Evolutionary conservation across 768 basidiomycete genomes (phyloP), one percentile per base, ranked within the genome.

Genomic region (Termitomyces sp.): DNA sequence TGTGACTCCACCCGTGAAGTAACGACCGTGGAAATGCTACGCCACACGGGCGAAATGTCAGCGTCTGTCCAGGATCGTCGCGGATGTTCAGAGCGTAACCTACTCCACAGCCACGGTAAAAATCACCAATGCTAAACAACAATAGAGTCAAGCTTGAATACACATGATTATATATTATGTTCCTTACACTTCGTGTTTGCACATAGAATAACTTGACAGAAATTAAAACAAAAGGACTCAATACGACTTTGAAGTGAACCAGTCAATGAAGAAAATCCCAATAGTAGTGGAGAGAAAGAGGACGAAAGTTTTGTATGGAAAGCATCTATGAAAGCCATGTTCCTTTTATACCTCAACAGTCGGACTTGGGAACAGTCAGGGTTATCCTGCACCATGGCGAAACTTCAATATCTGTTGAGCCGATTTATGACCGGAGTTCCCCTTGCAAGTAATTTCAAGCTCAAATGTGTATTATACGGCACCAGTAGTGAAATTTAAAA

Each of bases 41-140:
- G 64, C 62, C 62, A 66, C 60, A 61, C 55, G 58, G 5, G 33
- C 44, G 6, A 52, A 50, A 33, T 56, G 49, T 64, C 52, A 66
- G 63, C 14, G 35, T 47, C 41, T 8, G 40, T 41, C 55, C 36
- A 9, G 16, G 12, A 54, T 54, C 40, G 26, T 49, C 28, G 18
- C n/a, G 40, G 38, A 46, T 5, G 18, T 26, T 48, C 12, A 49
- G 16, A 35, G 50, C 7, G 36, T 23, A 48, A 73, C 77, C 52
- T 68, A 79, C 79, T 57, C 79, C 79, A 58, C 79, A 81, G 36
- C 79, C 79, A 68, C 79, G 75, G 66, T 79, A 79, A 60, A 72
- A 79, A 62, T 81, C 79, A 41, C 79, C 79, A 56, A 81, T 69
- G 55, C 79, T 81, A 32, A 7, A 51, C 30, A 50, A 61, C 46